Evolutionary conservation across 177 flowering plant species (phyloP), one percentile per base, ranked within the genome.

Genomic region (Tripterygium wilfordii): DNA sequence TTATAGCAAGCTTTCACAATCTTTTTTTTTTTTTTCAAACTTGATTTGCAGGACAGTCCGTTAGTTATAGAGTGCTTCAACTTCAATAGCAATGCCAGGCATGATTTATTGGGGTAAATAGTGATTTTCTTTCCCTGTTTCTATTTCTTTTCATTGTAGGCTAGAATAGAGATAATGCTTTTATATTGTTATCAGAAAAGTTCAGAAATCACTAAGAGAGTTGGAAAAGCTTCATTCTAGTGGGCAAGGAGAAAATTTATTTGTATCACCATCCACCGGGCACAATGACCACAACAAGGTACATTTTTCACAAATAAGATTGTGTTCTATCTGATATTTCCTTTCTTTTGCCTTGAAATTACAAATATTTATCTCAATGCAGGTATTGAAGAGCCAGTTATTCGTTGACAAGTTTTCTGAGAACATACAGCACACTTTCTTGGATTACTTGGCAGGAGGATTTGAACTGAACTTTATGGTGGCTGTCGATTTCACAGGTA

Each of bases 401-500:
- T 84, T 71, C 68, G 96, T 88, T 63, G 96, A 88, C 8, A 76
- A 65, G 45, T 82, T 64, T 61, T 63, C 66, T 21, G 96, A 86
- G 62, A 71, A 63, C 31, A 54, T 57, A 36, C 84, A 79, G 27
- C 58, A 85, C 51, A 88, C 82, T 41, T 92, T 92, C 68, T 65
- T 92, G 52, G 98, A 92, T 72, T 92, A 88, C 72, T 53, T 92
- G 62, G 63, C 84, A 42, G 71, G 67, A 14, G 96, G 96, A 14
- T 92, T 61, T 73, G 88, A 88, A 58, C 66, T 92, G 46, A 88
- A 76, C 63, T 86, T 88, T 63, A 88, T 92, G 96, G 98, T 86
- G 53, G 98, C 98, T 39, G 47, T 92, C 66, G 98, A 92, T 74
- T 92, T 84, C 66, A 92, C 96, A 35, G 98, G 98, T 92, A 64